Conservation (phyloP, 257 asterid species). For the Thymus mandschuricus region DNA sequence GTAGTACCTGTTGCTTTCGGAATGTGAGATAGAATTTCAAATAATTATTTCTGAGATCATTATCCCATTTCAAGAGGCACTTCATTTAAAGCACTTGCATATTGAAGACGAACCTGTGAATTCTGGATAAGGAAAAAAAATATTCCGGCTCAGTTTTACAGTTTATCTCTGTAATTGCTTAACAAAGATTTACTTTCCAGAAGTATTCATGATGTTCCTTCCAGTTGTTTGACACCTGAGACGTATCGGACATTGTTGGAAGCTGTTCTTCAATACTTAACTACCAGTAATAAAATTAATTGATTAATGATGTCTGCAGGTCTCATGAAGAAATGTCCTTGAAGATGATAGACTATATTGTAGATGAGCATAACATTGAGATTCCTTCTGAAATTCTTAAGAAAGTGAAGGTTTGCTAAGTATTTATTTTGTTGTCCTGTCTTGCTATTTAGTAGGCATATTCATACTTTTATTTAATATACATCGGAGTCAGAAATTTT, state of each 20-base stretch:
- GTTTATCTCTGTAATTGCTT: slow-evolving; percentile 6
- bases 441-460: slow-evolving; percentile 14
- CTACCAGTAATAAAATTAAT: slow-evolving; percentile 26
- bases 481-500: not conserved
- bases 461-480: slow-evolving; percentile 19
- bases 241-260: slow-evolving; percentile 19
- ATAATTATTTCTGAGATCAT: not conserved
- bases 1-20: slow-evolving; percentile 1
- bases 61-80: slow-evolving; percentile 3
- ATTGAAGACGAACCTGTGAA: not conserved
- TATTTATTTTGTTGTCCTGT: slow-evolving; percentile 7
- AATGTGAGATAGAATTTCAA: slow-evolving; percentile 6
- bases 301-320: slow-evolving; percentile 52
- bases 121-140: not conserved
- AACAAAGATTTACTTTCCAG: not conserved
- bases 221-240: not conserved
- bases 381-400: slow-evolving; percentile 55
- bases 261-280: slow-evolving; percentile 14
- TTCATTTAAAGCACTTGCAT: slow-evolving; percentile 2
- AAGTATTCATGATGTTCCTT: not conserved
- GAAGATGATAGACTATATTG: slow-evolving; percentile 81
- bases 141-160: not conserved
- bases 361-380: slow-evolving; percentile 80
- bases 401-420: slow-evolving; percentile 69
- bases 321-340: slow-evolving; percentile 93